Evolutionary conservation across 2,329 filamentous ascomycete genomes (phyloP).

Genomic region (Fusarium guadeloupense): DNA sequence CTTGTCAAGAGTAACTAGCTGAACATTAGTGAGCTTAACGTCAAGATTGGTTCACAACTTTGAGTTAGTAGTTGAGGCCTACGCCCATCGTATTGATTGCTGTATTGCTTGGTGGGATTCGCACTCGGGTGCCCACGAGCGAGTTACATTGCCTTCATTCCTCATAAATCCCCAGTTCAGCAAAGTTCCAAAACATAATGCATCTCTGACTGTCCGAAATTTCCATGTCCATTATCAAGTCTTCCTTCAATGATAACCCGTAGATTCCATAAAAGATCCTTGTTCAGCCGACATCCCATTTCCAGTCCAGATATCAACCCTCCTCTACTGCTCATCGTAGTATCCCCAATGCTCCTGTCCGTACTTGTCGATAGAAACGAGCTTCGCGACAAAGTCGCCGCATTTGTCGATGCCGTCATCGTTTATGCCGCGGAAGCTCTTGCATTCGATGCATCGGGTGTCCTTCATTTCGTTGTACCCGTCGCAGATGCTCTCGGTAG

Average conservation of each 20-base stretch:
- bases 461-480: constrained; percentile 17
- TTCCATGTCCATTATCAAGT: background rate
- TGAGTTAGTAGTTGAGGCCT: background rate
- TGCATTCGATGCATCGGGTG: constrained; percentile 26
- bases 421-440: constrained; percentile 17
- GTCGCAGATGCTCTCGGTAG: constrained; percentile 10
- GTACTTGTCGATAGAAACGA: constrained; percentile 14
- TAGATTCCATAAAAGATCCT: background rate
- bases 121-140: background rate
- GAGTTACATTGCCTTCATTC: background rate
- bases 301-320: background rate
- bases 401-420: constrained; percentile 25
- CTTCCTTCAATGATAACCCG: background rate
- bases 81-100: background rate
- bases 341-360: constrained; percentile 24
- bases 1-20: no score
- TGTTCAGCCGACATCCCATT: background rate
- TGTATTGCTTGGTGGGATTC: background rate
- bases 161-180: background rate
- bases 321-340: background rate
- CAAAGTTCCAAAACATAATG: background rate
- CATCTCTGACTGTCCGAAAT: background rate
- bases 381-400: constrained; percentile 25
- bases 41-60: background rate
- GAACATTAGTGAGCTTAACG: no score